These are phyloP conservation scores for Biscogniauxia marginata DNA, from an alignment of 2,329 filamentous ascomycete species.

Conservation along the genomic window DNA sequence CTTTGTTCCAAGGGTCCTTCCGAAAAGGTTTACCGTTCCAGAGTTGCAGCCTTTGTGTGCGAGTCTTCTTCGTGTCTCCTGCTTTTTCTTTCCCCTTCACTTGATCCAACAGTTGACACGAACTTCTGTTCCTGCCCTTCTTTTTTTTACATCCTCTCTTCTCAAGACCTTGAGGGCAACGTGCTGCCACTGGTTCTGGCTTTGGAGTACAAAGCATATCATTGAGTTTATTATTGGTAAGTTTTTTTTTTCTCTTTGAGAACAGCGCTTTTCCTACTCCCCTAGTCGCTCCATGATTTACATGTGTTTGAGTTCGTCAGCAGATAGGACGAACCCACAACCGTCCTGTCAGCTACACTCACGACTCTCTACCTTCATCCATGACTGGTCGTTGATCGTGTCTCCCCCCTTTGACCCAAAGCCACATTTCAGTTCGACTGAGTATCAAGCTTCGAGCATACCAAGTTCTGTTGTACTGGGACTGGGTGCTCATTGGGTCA, in stretches of 20 bases:
- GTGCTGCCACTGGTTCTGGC: slow-evolving; percentile 23
- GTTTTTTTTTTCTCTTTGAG: slow-evolving; percentile 4
- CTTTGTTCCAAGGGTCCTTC: slow-evolving; percentile 22
- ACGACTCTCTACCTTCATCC: too few relatives aligned
- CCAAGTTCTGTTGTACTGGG: background rate
- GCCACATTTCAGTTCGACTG: background rate
- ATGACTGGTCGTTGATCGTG: slow-evolving; percentile 6
- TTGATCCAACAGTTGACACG: background rate
- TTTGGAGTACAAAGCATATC: slow-evolving; percentile 22
- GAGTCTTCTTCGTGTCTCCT: slow-evolving; percentile 6
- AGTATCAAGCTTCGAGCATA: slow-evolving; percentile 1
- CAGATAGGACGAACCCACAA: background rate
- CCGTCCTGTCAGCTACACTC: background rate
- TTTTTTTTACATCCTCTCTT: slow-evolving; percentile 17
- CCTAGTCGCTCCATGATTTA: slow-evolving; percentile 1
- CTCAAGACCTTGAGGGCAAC: slow-evolving; percentile 22
- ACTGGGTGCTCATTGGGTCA: slow-evolving; percentile 1
- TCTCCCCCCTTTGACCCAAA: background rate
- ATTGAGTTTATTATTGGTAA: slow-evolving; percentile 21
- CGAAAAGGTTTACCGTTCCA: slow-evolving; percentile 19
- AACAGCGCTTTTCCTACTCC: slow-evolving; percentile 2
- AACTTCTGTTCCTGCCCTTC: slow-evolving; percentile 11
- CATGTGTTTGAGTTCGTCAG: background rate
- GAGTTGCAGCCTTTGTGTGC: slow-evolving; percentile 15
- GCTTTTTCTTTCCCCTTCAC: background rate